phyloP scores from a whole-genome alignment of 2,329 filamentous ascomycete genomes.

The Alternaria sp. region DNA sequence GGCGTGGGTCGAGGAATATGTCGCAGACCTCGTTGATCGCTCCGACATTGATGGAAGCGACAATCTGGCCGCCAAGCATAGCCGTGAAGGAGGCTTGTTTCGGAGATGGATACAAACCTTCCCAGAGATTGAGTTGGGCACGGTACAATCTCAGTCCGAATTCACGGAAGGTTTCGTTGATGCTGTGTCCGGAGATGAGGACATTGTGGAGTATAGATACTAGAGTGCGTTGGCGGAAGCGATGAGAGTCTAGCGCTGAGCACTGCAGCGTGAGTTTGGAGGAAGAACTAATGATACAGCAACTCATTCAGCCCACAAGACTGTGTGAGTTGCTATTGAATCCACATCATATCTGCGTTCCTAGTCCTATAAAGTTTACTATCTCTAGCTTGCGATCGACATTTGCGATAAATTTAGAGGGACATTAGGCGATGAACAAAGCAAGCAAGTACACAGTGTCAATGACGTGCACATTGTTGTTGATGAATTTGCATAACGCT shows the following conservation, averaged over 20 bases:
- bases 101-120: constrained; percentile 16
- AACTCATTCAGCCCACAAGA: neutral
- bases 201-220: neutral
- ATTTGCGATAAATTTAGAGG: neutral
- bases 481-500: neutral
- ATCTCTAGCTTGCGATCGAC: neutral
- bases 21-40: neutral
- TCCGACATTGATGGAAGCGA: neutral
- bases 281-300: neutral
- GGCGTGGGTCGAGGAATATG: constrained; percentile 7
- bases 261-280: neutral
- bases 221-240: neutral
- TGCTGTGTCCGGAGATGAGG: neutral
- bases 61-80: neutral
- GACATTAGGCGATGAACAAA: neutral
- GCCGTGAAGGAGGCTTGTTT: constrained; percentile 14
- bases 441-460: neutral
- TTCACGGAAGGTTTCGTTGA: constrained; percentile 9
- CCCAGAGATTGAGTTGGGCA: constrained; percentile 10
- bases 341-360: neutral
- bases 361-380: neutral
- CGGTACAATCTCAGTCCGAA: neutral
- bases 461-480: neutral
- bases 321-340: neutral
- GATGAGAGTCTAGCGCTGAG: neutral